Evolutionary conservation across 768 basidiomycete genomes (phyloP).

Genomic region (Austroboletus eburneus): DNA sequence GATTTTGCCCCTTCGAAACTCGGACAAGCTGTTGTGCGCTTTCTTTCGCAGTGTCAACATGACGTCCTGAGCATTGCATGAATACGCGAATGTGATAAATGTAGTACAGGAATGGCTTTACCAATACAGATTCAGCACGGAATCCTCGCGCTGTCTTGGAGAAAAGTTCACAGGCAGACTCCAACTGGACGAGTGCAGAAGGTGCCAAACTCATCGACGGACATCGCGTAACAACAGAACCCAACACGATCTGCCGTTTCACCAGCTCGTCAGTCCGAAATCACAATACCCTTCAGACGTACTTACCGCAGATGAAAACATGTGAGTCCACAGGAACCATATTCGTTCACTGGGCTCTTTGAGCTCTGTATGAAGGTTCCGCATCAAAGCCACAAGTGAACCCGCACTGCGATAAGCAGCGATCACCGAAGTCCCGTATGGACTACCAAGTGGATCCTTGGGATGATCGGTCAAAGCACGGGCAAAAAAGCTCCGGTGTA

Average conservation of each 20-base stretch:
- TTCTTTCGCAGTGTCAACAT: conserved; percentile 63
- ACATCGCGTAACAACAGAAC: conserved; percentile 73
- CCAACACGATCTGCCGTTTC: conserved; percentile 69
- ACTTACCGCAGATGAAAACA: conserved; percentile 62
- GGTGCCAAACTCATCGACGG: conserved; percentile 77
- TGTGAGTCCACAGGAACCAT: conserved; percentile 50
- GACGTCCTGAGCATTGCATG: conserved; percentile 41
- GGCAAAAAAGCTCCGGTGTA: conserved; percentile 72
- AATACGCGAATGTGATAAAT: conserved; percentile 3
- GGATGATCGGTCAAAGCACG: conserved; percentile 70
- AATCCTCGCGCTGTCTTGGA: conserved; percentile 66
- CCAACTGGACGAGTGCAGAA: conserved; percentile 67
- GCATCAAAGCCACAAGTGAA: conserved; percentile 65
- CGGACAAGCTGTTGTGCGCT: conserved; percentile 60
- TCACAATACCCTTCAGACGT: no score
- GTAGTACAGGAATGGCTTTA: conserved; percentile 27
- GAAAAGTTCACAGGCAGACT: conserved; percentile 72
- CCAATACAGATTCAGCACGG: conserved; percentile 60
- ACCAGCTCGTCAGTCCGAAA: no score
- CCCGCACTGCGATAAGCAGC: conserved; percentile 72
- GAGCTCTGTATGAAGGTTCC: conserved; percentile 61
- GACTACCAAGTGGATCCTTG: conserved; percentile 68
- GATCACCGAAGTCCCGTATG: conserved; percentile 69
- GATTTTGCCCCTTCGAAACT: conserved; percentile 55
- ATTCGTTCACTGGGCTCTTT: conserved; percentile 61